These are phyloP conservation scores for Fragaria nilgerrensis DNA, from an alignment of 306 rosid species.

Conservation along the genomic window DNA sequence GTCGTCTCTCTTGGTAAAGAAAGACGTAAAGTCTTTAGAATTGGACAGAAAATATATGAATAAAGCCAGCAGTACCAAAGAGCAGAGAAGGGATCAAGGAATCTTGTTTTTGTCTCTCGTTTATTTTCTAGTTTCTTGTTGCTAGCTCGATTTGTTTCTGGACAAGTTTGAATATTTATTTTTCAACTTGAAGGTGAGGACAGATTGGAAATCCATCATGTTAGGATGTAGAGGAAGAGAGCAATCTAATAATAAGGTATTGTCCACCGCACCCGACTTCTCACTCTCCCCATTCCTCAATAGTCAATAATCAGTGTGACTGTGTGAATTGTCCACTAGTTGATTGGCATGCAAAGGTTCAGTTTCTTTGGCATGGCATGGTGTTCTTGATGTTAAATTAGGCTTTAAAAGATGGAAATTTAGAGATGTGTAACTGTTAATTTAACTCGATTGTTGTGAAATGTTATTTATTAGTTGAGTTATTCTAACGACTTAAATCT, in stretches of 20 bases:
- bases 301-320: not conserved
- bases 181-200: constrained; percentile 13
- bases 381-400: too few relatives aligned
- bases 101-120: constrained; percentile 39
- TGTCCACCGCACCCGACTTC: not conserved
- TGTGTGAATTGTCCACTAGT: too few relatives aligned
- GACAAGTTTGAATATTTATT: not conserved
- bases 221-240: not conserved
- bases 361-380: too few relatives aligned
- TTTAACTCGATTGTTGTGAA: too few relatives aligned
- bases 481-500: too few relatives aligned
- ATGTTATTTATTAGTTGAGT: not conserved
- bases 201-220: not conserved
- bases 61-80: constrained; percentile 13
- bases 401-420: too few relatives aligned
- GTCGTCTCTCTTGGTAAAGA: not conserved
- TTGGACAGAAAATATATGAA: constrained; percentile 23
- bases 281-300: not conserved
- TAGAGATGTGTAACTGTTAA: too few relatives aligned
- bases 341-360: too few relatives aligned
- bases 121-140: not conserved
- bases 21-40: constrained; percentile 22
- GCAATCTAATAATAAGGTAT: not conserved
- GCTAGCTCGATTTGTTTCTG: constrained; percentile 6
- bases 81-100: constrained; percentile 41